These are phyloP conservation scores for Acacia acuminata DNA, from an alignment of 306 rosid species.

Conservation along the genomic window DNA sequence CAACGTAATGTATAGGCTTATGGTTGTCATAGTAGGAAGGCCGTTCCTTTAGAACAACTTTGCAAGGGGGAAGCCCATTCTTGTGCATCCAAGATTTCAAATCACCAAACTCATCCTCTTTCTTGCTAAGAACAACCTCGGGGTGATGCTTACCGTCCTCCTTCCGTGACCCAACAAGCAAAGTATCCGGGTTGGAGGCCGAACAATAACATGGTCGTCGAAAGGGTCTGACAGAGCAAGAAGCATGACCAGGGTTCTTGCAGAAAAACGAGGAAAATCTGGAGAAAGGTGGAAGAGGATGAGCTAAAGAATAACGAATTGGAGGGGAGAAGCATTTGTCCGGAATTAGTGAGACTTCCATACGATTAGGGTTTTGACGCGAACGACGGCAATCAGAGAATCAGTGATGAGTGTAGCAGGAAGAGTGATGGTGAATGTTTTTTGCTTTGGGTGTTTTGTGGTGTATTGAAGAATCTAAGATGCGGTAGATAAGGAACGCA, in stretches of 20 bases:
- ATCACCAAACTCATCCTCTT: constrained; percentile 52
- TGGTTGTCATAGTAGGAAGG: constrained; percentile 57
- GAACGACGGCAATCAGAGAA: background rate
- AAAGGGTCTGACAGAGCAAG: constrained; percentile 17
- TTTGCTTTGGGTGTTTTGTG: background rate
- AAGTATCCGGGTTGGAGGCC: constrained; percentile 74
- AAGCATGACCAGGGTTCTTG: constrained; percentile 12
- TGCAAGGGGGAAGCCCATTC: constrained; percentile 85
- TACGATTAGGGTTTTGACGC: constrained; percentile 42
- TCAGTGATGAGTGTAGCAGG: background rate
- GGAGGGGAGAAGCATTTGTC: constrained; percentile 50
- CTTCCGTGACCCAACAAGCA: constrained; percentile 53
- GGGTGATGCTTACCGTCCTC: constrained; percentile 39
- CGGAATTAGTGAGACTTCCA: constrained; percentile 58
- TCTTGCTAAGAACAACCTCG: constrained; percentile 42
- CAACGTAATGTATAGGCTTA: constrained; percentile 80
- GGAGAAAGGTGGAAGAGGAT: constrained; percentile 36
- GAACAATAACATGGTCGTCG: constrained; percentile 44
- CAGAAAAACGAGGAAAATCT: constrained; percentile 39
- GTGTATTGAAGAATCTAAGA: background rate
- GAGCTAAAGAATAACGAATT: constrained; percentile 36
- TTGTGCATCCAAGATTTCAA: constrained; percentile 90
- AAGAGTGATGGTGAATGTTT: background rate
- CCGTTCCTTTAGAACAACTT: constrained; percentile 73
- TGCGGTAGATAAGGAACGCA: background rate